Base-by-base conservation (phyloP, 2,329 filamentous ascomycete genomes). In the Colletotrichum chlorophyti region DNA sequence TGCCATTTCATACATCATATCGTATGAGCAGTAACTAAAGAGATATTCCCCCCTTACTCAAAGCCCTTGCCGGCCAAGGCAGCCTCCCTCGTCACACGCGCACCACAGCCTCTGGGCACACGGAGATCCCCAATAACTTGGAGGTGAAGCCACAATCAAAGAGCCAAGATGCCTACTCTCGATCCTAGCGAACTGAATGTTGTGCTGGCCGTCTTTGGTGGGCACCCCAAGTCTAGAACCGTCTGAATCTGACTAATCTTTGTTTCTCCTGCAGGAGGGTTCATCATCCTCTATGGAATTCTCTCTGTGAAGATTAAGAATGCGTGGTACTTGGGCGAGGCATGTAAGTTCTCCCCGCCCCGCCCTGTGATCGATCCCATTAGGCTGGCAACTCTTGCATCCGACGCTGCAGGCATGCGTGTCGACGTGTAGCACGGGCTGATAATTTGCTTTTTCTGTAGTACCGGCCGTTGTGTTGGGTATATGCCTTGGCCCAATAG, bases 391-490 rank as follows among this genome's bases (percentile, higher is more conserved):
- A 15, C 6, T 14, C 14, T 21, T 4, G n/a, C 21, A 38, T 43
- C 2, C 19, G 31, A 9, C 17, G 11, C n/a, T 21, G 32, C n/a
- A 35, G 27, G 14, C 9, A 9, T 3, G 19, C 6, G 9, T 11
- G n/a, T 14, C 19, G 23, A 23, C 5, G 15, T 32, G 21, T 5
- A 8, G 15, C 6, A 19, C 24, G 15, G 4, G 19, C 58, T 63
- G 29, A 61, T 40, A 17, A n/a, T 9, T 38, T 35, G 14, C 8
- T 35, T 26, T 24, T 21, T 15, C 19, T 31, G 8, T 31, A 85
- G 82, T 86, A 15, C 83, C 83, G 3, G 82, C 84, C 1, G 76
- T 87, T 19, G 15, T 81, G 8, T 62, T 84, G 24, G 85, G 84
- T 3, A 77, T 84, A 45, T 65, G 78, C 1, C 72, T 87, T 4